Percentiles rank a stretch among this genome's conserved stretches.
Evolutionary conservation across 2,329 filamentous ascomycete genomes (phyloP).

Genomic region (Alternaria tenuissima): DNA sequence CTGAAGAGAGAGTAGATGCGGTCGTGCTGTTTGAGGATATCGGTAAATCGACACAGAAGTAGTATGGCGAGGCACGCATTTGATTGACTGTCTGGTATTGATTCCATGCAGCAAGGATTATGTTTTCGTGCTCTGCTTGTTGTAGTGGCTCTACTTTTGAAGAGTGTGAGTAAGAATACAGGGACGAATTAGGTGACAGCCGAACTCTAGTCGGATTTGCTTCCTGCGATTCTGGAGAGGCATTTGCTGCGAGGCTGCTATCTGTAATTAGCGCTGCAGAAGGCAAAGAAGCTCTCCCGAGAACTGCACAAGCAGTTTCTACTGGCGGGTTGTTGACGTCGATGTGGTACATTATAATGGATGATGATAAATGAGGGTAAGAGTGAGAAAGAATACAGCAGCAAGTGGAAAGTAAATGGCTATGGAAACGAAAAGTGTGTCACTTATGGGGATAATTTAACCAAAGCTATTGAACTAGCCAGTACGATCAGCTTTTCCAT

Average conservation of each 20-base stretch:
- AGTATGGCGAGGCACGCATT: neutral
- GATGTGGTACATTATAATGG: constrained; percentile 1
- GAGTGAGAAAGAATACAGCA: neutral
- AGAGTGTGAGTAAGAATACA: neutral
- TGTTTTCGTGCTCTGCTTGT: neutral
- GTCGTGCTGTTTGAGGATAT: neutral
- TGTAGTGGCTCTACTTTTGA: neutral
- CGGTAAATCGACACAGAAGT: neutral
- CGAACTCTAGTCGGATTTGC: neutral
- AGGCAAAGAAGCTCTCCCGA: neutral
- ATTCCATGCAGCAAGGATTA: neutral
- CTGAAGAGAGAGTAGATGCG: neutral
- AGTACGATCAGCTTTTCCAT: neutral
- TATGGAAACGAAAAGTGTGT: neutral
- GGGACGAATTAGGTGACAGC: neutral
- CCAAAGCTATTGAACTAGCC: neutral
- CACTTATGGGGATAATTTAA: neutral
- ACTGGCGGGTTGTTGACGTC: neutral
- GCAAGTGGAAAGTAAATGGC: neutral
- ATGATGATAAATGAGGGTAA: too few relatives aligned
- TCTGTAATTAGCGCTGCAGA: neutral
- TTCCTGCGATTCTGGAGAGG: neutral
- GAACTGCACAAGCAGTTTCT: neutral
- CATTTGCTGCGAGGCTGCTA: neutral
- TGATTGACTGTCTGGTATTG: neutral